These are phyloP conservation scores for Rhizomucor miehei DNA, from an alignment of 371 early-diverging fungal genomes.

Conservation along the genomic window DNA sequence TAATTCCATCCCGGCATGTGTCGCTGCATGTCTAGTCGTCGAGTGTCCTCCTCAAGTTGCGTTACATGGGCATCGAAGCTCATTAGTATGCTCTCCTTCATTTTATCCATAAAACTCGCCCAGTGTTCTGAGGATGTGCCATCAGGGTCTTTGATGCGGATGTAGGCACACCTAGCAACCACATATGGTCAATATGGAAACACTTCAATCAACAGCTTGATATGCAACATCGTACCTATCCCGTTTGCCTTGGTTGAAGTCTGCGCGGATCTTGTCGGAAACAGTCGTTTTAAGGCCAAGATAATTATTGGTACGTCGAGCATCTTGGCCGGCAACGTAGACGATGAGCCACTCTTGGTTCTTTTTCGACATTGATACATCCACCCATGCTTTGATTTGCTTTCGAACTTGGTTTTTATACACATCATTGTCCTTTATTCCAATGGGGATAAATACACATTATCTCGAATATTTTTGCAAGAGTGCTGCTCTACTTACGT, in stretches of 20 bases:
- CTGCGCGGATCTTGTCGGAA: conserved; percentile 84
- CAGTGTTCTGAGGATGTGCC: conserved; percentile 72
- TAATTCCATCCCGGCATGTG: conserved; percentile 98
- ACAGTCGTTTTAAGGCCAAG: conserved; percentile 69
- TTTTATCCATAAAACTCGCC: conserved; percentile 69
- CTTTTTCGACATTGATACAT: conserved; percentile 69
- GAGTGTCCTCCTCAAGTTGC: conserved; percentile 85
- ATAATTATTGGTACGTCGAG: conserved; percentile 60
- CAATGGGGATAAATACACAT: conserved; percentile 72
- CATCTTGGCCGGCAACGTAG: conserved; percentile 73
- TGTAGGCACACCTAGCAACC: conserved; percentile 52
- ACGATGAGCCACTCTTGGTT: conserved; percentile 93
- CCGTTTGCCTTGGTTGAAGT: conserved; percentile 76
- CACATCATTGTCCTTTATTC: conserved; percentile 70
- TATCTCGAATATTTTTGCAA: no score
- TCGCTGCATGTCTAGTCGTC: conserved; percentile 85
- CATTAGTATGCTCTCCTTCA: conserved; percentile 78
- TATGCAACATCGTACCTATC: no score
- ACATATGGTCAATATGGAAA: no score
- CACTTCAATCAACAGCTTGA: no score
- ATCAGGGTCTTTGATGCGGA: conserved; percentile 59
- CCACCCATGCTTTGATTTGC: conserved; percentile 84
- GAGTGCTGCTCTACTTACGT: conserved; percentile 63
- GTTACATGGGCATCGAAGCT: conserved; percentile 80
- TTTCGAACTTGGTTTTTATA: conserved; percentile 75